Conservation (phyloP, 2,329 filamentous ascomycete genomes). For the Hymenoscyphus fraxineus region DNA sequence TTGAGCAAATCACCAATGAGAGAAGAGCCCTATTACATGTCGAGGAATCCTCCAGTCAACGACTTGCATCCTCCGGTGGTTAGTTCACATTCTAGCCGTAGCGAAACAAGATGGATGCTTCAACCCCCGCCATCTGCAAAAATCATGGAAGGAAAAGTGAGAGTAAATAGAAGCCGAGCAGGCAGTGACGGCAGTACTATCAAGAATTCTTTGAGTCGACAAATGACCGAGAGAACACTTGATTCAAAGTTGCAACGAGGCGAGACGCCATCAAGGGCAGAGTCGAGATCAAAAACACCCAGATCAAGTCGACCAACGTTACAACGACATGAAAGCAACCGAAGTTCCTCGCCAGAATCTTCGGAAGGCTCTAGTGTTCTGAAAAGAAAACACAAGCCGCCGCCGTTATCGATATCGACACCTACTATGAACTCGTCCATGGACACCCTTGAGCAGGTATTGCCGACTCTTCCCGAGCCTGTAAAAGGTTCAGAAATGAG, state of each 20-base stretch:
- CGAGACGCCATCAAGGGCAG: constrained; percentile 24
- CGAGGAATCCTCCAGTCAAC: constrained; percentile 69
- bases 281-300: constrained; percentile 12
- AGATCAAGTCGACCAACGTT: constrained; percentile 15
- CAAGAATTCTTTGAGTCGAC: constrained; percentile 33
- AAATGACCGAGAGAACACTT: constrained; percentile 31
- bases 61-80: constrained; percentile 83
- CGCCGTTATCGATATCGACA: constrained; percentile 25
- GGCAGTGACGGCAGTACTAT: constrained; percentile 41
- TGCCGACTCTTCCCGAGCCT: constrained; percentile 11
- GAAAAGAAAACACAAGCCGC: constrained; percentile 26
- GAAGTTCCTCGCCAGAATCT: constrained; percentile 23
- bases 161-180: constrained; percentile 56
- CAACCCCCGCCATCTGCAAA: constrained; percentile 86
- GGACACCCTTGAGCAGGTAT: constrained; percentile 28
- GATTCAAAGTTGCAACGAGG: constrained; percentile 32
- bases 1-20: constrained; percentile 47
- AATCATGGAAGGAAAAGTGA: constrained; percentile 84
- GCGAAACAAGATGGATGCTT: constrained; percentile 84
- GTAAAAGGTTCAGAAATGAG: constrained; percentile 19
- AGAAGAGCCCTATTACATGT: constrained; percentile 32
- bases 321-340: constrained; percentile 21
- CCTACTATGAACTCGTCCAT: constrained; percentile 14
- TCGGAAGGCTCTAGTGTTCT: constrained; percentile 22
- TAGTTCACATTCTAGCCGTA: constrained; percentile 66